These are phyloP conservation scores for Raddia guianensis DNA, from an alignment of 176 grass and related monocot species.

Conservation along the genomic window DNA sequence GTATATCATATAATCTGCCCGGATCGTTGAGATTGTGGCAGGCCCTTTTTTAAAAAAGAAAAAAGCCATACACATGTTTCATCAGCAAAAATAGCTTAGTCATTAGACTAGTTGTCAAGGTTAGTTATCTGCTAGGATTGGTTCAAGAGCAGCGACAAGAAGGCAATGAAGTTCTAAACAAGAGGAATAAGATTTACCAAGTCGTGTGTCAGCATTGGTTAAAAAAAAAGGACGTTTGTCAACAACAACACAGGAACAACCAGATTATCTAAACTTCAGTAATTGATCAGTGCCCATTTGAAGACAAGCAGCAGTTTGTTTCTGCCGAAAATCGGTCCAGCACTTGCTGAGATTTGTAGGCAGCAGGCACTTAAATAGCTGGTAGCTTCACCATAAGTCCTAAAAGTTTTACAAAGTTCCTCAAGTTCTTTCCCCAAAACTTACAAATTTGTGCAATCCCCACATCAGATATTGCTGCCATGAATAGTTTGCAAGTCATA, in stretches of 20 bases:
- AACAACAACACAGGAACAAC: background rate
- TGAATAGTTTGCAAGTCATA: background rate
- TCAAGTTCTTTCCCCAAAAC: background rate
- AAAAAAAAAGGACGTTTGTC: background rate
- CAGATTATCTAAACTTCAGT: background rate
- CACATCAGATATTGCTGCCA: background rate
- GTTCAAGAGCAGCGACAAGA: background rate
- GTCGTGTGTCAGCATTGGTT: background rate
- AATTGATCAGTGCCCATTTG: background rate
- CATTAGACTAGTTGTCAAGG: background rate
- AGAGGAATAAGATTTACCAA: background rate
- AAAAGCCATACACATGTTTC: background rate
- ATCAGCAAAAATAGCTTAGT: background rate
- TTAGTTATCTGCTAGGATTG: conserved; percentile 1
- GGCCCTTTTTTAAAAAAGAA: no score
- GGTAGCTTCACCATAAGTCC: background rate
- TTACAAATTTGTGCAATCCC: background rate
- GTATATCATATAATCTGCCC: background rate
- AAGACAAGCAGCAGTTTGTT: background rate
- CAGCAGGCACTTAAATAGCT: background rate
- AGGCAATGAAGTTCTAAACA: background rate
- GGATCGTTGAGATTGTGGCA: background rate
- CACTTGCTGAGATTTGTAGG: background rate
- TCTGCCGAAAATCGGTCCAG: background rate
- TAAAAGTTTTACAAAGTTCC: background rate